These are phyloP conservation scores for Monilinia fructigena DNA, from an alignment of 2,329 filamentous ascomycete genomes.

Conservation along the genomic window DNA sequence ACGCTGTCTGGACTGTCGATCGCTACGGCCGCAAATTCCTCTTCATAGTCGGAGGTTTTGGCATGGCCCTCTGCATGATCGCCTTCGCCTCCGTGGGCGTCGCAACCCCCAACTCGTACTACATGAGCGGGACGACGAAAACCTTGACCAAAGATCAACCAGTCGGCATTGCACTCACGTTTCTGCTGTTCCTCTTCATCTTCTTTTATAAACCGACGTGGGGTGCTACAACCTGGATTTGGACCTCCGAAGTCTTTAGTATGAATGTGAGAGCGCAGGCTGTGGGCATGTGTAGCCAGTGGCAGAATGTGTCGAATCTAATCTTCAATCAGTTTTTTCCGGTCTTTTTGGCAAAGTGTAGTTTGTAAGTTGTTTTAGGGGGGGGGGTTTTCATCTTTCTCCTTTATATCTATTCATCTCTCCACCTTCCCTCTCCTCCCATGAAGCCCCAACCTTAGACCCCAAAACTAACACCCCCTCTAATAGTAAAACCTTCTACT, in stretches of 20 bases:
- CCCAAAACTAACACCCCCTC: constrained; percentile 7
- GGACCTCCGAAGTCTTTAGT: constrained; percentile 67
- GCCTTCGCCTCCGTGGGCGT: constrained; percentile 59
- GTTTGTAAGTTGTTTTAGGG: constrained; percentile 38
- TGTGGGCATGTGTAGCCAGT: constrained; percentile 63
- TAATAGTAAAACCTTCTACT: constrained; percentile 43
- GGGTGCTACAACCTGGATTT: constrained; percentile 71
- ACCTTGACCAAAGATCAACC: constrained; percentile 55
- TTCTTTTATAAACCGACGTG: constrained; percentile 70
- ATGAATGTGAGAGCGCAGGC: constrained; percentile 72
- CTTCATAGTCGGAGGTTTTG: constrained; percentile 65
- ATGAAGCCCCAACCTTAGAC: neutral
- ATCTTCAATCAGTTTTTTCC: constrained; percentile 72
- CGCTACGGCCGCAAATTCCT: constrained; percentile 69
- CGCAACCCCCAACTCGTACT: constrained; percentile 48
- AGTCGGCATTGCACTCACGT: constrained; percentile 67
- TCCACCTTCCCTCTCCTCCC: neutral
- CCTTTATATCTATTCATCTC: neutral
- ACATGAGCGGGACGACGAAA: constrained; percentile 38
- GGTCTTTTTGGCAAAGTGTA: constrained; percentile 58
- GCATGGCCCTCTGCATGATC: constrained; percentile 70
- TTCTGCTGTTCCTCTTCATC: constrained; percentile 65
- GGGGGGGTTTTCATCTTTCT: neutral
- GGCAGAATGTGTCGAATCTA: constrained; percentile 63
- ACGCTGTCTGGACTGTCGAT: constrained; percentile 71